Evolutionary conservation across 352 stramenopile species (phyloP), one percentile per base, ranked within the genome.

Genomic region (Pythium brassicae): DNA sequence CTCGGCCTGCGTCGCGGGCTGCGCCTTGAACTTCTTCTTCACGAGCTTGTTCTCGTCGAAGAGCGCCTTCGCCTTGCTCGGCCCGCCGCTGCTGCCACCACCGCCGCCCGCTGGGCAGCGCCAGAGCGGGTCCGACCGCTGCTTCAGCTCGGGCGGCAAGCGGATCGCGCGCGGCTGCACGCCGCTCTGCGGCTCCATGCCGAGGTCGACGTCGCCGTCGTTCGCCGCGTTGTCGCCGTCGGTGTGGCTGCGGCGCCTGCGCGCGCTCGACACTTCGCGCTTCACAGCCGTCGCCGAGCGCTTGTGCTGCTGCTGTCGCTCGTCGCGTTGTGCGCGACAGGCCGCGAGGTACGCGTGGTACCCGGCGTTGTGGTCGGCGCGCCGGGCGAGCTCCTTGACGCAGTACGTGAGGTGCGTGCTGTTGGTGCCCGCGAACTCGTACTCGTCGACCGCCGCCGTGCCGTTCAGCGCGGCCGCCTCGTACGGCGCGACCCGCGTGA

Each of bases 1-100:
- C 43, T 98, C 94, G 0, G 89, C 92, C 42, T 96, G 92, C 1
- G 91, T 98, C 10, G 85, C 77, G 7, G 94, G 92, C 3, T 57
- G 45, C 0, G 77, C 9, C 52, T 98, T 97, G 68, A 96, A 98
- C 43, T 98, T 98, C 55, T 90, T 90, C 62, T 92, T 91, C 32
- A 97, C 72, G 26, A 97, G 76, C 59, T 92, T 95, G 48, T 93
- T 88, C 15, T 94, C 88, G 49, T 97, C 84, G 34, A 94, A 88
- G 39, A 84, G 69, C 1, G 61, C 25, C 27, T 83, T 86, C 2
- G 66, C 61, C 15, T 79, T 83, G 25, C 8, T 47, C 8, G 19
- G 19, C 6, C 53, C 66, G 0, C 54, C 53, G 3, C 62, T 63
- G 17, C 46, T 43, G 25, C 51, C 60, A 26, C 54, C 57, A 7